Conservation (phyloP, 768 basidiomycete species). For the Tremella yokohamensis region DNA sequence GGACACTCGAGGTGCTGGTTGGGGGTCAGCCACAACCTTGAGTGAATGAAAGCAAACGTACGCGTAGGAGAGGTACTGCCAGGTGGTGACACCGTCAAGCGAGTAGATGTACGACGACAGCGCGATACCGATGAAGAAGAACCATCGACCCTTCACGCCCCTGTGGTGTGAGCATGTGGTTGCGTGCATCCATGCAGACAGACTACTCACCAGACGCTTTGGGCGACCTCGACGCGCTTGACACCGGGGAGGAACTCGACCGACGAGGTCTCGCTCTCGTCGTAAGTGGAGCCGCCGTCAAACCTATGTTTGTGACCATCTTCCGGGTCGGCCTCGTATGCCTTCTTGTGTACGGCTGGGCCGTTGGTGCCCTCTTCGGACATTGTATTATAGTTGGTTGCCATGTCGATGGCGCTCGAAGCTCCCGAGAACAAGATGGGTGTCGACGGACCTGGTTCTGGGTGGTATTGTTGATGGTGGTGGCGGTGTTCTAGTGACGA, state of each 20-base stretch:
- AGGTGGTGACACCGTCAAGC: constrained; percentile 67
- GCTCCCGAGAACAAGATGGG: no score
- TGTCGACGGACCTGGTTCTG: no score
- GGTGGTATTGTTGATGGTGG: no score
- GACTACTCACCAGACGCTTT: constrained; percentile 23
- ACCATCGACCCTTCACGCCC: constrained; percentile 61
- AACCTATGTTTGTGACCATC: no score
- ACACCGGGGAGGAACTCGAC: constrained; percentile 5
- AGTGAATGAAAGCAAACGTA: constrained; percentile 54
- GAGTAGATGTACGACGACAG: constrained; percentile 75
- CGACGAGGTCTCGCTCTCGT: constrained; percentile 1
- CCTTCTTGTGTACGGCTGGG: no score
- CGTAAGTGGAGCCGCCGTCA: not conserved
- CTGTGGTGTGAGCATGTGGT: constrained; percentile 37
- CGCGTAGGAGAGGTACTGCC: constrained; percentile 62
- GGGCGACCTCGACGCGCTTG: constrained; percentile 15
- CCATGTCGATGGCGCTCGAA: no score
- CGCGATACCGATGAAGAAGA: constrained; percentile 62
- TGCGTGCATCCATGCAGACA: not conserved
- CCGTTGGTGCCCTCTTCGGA: no score
- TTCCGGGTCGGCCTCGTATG: no score
- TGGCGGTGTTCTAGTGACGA: no score
- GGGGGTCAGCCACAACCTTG: constrained; percentile 4
- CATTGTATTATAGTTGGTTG: constrained; percentile 1
- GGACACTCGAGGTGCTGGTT: constrained; percentile 49